A percentile compares a stretch with the other conserved stretches of the same genome.
phyloP scores from a whole-genome alignment of 257 asterid species.

The Sherardia arvensis region DNA sequence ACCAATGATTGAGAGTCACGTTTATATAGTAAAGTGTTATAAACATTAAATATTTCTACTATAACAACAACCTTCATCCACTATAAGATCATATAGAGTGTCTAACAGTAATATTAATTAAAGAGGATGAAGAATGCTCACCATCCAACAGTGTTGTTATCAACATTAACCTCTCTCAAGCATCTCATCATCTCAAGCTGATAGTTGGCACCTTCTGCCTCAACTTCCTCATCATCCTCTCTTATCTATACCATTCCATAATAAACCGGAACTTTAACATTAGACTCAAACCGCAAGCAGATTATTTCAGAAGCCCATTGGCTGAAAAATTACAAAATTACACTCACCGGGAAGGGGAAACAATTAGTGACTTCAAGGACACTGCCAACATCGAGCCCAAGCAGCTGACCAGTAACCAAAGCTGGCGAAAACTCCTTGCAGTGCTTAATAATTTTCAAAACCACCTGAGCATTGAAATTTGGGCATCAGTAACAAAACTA shows the following conservation, averaged over 20 bases:
- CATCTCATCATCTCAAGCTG: slow-evolving; percentile 99
- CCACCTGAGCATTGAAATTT: slow-evolving; percentile 39
- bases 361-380: slow-evolving; percentile 96
- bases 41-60: too few species aligned
- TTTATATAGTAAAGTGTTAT: background rate
- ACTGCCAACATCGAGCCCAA: slow-evolving; percentile 96
- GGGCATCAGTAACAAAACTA: background rate
- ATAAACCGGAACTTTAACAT: background rate
- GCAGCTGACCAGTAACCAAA: slow-evolving; percentile 89
- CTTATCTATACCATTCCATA: slow-evolving; percentile 36
- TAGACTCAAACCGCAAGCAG: too few species aligned
- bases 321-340: too few species aligned
- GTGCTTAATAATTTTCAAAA: slow-evolving; percentile 87
- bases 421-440: slow-evolving; percentile 97
- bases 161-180: slow-evolving; percentile 95
- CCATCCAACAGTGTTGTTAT: slow-evolving; percentile 98
- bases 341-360: slow-evolving; percentile 92
- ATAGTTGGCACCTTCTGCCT: slow-evolving; percentile 95
- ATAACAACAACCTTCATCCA: too few species aligned
- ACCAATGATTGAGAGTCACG: too few species aligned
- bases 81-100: too few species aligned
- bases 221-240: slow-evolving; percentile 96
- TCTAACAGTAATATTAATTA: too few species aligned
- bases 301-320: too few species aligned
- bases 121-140: slow-evolving; percentile 32